These are phyloP conservation scores for Nemania sp. DNA, from an alignment of 2,329 filamentous ascomycete species.

Conservation along the genomic window DNA sequence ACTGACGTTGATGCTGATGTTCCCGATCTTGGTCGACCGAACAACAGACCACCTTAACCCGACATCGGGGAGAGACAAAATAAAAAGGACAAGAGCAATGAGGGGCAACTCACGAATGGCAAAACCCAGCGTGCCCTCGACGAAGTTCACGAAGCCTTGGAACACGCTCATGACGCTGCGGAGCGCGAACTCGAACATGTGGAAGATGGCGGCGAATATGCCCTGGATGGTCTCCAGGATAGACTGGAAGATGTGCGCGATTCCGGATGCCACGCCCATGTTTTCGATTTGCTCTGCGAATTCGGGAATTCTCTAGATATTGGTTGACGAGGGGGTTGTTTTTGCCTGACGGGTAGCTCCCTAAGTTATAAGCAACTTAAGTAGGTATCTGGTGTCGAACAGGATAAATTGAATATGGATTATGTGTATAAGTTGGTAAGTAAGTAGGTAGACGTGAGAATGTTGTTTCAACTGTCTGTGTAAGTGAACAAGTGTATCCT, in stretches of 20 bases:
- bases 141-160: conserved; percentile 33
- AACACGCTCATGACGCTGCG: conserved; percentile 32
- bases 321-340: neutral
- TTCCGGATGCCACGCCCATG: conserved; percentile 40
- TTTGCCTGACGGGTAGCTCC: neutral
- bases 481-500: no score
- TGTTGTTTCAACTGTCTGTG: no score
- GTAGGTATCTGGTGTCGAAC: neutral
- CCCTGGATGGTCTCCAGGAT: conserved; percentile 35
- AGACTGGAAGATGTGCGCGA: conserved; percentile 38
- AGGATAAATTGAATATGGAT: no score
- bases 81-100: neutral
- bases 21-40: neutral
- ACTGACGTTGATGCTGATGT: neutral
- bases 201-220: conserved; percentile 32
- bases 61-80: neutral
- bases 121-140: conserved; percentile 41
- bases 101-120: conserved; percentile 37
- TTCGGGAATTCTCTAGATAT: neutral
- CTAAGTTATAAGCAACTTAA: neutral
- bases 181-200: conserved; percentile 34
- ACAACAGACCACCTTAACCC: no score
- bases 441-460: neutral
- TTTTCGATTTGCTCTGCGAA: neutral
- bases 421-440: neutral